These are phyloP conservation scores for Casaregolazyma lundiana DNA, from an alignment of 1,139 yeast species.

Conservation along the genomic window DNA sequence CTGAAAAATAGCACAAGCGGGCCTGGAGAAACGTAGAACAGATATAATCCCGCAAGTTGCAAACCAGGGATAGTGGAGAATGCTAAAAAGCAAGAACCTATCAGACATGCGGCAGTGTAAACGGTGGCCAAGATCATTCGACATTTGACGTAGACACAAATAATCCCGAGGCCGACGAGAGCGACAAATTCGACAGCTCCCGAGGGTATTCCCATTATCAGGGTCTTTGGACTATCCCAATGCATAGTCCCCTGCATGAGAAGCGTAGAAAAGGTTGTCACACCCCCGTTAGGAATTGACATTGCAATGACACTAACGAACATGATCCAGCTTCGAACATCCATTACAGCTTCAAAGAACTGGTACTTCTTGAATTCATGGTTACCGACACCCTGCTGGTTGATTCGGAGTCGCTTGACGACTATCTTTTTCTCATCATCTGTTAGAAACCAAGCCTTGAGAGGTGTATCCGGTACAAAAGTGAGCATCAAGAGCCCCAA, in stretches of 20 bases:
- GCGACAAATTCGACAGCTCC: slow-evolving; percentile 19
- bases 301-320: slow-evolving; percentile 23
- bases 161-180: neutral
- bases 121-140: neutral
- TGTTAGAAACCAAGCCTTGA: slow-evolving; percentile 46
- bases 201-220: slow-evolving; percentile 26
- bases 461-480: slow-evolving; percentile 48
- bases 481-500: slow-evolving; percentile 45
- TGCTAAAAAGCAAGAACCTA: slow-evolving; percentile 7
- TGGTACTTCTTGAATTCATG: slow-evolving; percentile 49
- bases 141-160: neutral
- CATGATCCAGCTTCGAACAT: slow-evolving; percentile 46
- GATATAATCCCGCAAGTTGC: slow-evolving; percentile 10
- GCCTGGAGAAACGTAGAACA: slow-evolving; percentile 2
- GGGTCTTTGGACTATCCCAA: slow-evolving; percentile 23
- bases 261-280: slow-evolving; percentile 33
- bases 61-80: slow-evolving; percentile 4
- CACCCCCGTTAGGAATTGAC: slow-evolving; percentile 48
- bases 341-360: slow-evolving; percentile 38
- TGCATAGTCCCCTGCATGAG: slow-evolving; percentile 28
- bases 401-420: slow-evolving; percentile 15
- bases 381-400: slow-evolving; percentile 49
- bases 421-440: slow-evolving; percentile 25
- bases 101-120: slow-evolving; percentile 2
- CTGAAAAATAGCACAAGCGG: slow-evolving; percentile 28